Conservation (phyloP, 805 yeast species). For the Brettanomyces bruxellensis region DNA sequence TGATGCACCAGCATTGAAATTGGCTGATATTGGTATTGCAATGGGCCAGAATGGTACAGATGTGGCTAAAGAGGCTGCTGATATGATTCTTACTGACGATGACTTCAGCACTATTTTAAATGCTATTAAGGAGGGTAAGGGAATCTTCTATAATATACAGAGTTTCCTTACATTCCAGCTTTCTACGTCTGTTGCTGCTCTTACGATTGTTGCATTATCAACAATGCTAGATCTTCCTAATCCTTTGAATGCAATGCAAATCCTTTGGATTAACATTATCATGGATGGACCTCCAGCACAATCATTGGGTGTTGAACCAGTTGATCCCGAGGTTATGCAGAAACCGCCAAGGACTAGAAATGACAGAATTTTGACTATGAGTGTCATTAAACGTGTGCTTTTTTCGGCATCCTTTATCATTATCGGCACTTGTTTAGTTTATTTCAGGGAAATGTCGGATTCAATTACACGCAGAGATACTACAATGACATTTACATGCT, state of each 20-base stretch:
- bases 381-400: slow-evolving; percentile 61
- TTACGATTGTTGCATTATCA: slow-evolving; percentile 78
- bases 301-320: slow-evolving; percentile 94
- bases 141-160: slow-evolving; percentile 92
- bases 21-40: slow-evolving; percentile 93
- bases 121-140: slow-evolving; percentile 97
- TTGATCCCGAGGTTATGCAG: slow-evolving; percentile 89
- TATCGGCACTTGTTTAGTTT: slow-evolving; percentile 80
- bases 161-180: slow-evolving; percentile 91
- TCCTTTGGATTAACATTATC: slow-evolving; percentile 90
- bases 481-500: slow-evolving; percentile 97
- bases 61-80: slow-evolving; percentile 97
- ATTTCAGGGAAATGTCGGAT: slow-evolving; percentile 79
- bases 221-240: slow-evolving; percentile 84
- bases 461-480: slow-evolving; percentile 90
- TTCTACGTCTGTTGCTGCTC: slow-evolving; percentile 92
- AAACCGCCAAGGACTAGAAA: slow-evolving; percentile 91
- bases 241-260: slow-evolving; percentile 97
- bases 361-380: slow-evolving; percentile 71
- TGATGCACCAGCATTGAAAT: slow-evolving; percentile 95
- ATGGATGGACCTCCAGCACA: slow-evolving; percentile 99
- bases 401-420: slow-evolving; percentile 73
- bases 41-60: slow-evolving; percentile 95
- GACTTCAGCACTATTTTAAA: slow-evolving; percentile 89
- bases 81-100: slow-evolving; percentile 94